A percentile compares a stretch with the other conserved stretches of the same genome.
phyloP scores from a whole-genome alignment of 2,329 filamentous ascomycete genomes.

The Cladophialophora carrionii region DNA sequence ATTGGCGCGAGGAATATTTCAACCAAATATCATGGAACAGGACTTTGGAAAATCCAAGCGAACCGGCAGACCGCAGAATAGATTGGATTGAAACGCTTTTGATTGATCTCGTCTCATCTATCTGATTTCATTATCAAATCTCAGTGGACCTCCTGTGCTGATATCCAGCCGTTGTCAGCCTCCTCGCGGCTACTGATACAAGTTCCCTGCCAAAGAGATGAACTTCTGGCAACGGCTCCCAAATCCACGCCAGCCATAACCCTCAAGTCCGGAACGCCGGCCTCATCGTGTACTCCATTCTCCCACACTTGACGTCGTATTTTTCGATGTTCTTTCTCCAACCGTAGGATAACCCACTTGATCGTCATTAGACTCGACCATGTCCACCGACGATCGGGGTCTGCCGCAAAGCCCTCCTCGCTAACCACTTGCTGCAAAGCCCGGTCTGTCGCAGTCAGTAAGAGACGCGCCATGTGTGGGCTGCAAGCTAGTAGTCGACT shows the following conservation, averaged over 20 bases:
- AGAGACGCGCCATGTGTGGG: slow-evolving; percentile 59
- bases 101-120: slow-evolving; percentile 20
- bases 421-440: slow-evolving; percentile 57
- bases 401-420: slow-evolving; percentile 45
- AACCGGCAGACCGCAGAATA: too few relatives aligned
- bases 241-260: slow-evolving; percentile 44
- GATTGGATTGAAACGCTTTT: slow-evolving; percentile 24
- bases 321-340: slow-evolving; percentile 45
- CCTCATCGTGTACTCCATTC: slow-evolving; percentile 1
- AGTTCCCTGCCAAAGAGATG: slow-evolving; percentile 44
- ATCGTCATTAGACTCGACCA: slow-evolving; percentile 54
- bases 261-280: slow-evolving; percentile 23
- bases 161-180: slow-evolving; percentile 23
- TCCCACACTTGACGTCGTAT: slow-evolving; percentile 40
- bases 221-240: slow-evolving; percentile 47
- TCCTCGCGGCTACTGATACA: slow-evolving; percentile 25
- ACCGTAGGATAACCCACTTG: slow-evolving; percentile 51
- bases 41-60: not conserved
- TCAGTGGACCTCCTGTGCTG: slow-evolving; percentile 33
- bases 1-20: not conserved
- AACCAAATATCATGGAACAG: not conserved
- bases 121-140: slow-evolving; percentile 23
- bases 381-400: slow-evolving; percentile 44
- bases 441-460: slow-evolving; percentile 58
- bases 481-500: slow-evolving; percentile 56